Evolutionary conservation across 176 grass and related monocot genomes (phyloP), one percentile per base, ranked within the genome.

Genomic region (Guadua angustifolia): DNA sequence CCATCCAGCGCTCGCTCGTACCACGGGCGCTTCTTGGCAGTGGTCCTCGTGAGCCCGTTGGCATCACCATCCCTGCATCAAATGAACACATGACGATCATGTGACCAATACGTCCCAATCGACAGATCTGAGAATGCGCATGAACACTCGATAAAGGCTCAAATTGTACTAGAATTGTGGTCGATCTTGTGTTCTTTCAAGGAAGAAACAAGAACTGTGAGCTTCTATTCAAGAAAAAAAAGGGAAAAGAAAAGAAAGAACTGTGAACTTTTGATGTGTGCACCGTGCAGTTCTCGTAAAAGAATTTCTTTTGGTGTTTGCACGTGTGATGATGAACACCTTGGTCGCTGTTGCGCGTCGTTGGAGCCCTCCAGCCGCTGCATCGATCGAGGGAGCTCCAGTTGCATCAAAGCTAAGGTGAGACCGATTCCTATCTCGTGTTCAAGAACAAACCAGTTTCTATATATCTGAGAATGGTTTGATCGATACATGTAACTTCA

Each of bases 1-100:
- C 80, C 73, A 47, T 63, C 36, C 43, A 84, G 26, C 78, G 79
- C 74, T 26, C 83, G 47, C 47, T 35, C 74, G 75, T 84, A 81
- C 83, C 86, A 91, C 7, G 85, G 67, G 24, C 65, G 76, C 49
- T 66, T 69, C 68, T 56, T 52, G 73, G 39, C 53, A 16, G 45
- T 57, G 17, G 26, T 60, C 25, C 74, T 67, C 32, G n/a, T 24
- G 0, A 45, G 42, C 72, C 16, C 52, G 42, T 14, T 32, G 64
- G 8, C 84, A 17, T 70, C 12, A 9, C 56, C 82, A 29, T 78
- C 73, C 66, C 82, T 90, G 69, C 85, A 71, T 4, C 69, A 78
- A 56, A 76, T 65, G 17, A 73, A 35, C 21, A 72, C 57, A 17
- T 22, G 26, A 69, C 8, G 42, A 36, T 52, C 52, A 70, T 18